These are phyloP conservation scores for Lactarius trivialis DNA, from an alignment of 768 basidiomycete genomes.

Conservation along the genomic window DNA sequence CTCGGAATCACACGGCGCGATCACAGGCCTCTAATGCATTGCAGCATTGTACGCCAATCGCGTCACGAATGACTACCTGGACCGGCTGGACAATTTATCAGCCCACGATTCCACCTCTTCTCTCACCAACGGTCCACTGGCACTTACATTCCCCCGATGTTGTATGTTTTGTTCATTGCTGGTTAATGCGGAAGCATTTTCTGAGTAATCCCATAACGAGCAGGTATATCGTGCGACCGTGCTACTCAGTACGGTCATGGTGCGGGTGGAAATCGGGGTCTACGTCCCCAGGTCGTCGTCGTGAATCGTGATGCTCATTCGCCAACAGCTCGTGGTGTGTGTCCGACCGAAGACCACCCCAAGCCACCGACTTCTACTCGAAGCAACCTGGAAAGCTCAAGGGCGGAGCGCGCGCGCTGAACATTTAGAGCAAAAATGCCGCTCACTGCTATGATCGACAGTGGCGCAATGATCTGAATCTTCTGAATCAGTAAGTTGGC, in stretches of 20 bases:
- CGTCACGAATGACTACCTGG: too few relatives aligned
- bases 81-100: too few relatives aligned
- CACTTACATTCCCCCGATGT: neutral
- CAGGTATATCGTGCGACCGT: neutral
- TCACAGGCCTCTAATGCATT: neutral
- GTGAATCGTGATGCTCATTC: neutral
- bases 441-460: neutral
- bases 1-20: too few relatives aligned
- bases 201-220: neutral
- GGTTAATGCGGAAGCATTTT: neutral
- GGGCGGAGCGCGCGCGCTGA: neutral
- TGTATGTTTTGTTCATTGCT: neutral
- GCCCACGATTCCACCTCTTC: neutral
- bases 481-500: neutral
- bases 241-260: neutral
- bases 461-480: neutral
- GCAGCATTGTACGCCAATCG: neutral
- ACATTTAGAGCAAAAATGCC: too few relatives aligned
- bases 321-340: neutral
- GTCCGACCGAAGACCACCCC: neutral
- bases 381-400: neutral
- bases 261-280: neutral
- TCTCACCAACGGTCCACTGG: neutral
- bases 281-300: neutral
- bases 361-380: neutral